Conservation (phyloP, 2,329 filamentous ascomycete species). For the Xylaria sp. region DNA sequence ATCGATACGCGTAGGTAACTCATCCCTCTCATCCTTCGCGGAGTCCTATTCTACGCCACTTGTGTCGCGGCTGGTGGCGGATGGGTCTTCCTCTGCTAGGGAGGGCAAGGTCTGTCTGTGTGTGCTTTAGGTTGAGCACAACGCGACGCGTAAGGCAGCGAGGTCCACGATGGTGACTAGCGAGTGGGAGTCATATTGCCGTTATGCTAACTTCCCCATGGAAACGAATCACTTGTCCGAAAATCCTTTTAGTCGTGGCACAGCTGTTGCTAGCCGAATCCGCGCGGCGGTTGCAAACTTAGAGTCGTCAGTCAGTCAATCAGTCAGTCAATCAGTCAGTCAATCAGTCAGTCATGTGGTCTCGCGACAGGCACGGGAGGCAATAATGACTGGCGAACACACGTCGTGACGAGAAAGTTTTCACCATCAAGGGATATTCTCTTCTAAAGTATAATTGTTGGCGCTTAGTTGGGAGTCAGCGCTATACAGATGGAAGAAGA, state of each 20-base stretch:
- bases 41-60: neutral
- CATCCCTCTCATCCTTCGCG: neutral
- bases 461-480: neutral
- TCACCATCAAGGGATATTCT: neutral
- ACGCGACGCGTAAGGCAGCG: conserved; percentile 8
- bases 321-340: conserved; percentile 13
- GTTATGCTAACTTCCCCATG: neutral
- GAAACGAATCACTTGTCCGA: neutral
- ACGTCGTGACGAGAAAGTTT: conserved; percentile 15
- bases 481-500: neutral
- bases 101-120: neutral
- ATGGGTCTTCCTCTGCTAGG: conserved; percentile 10
- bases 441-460: conserved; percentile 6
- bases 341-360: conserved; percentile 10
- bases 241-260: neutral
- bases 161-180: conserved; percentile 3
- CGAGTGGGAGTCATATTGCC: conserved; percentile 12
- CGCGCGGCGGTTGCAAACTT: neutral
- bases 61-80: conserved; percentile 1
- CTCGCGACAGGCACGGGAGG: conserved; percentile 17
- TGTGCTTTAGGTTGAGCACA: neutral
- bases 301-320: neutral
- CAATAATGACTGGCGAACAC: neutral
- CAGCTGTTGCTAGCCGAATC: conserved; percentile 27
- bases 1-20: neutral